phyloP scores from a whole-genome alignment of 805 yeast species.

The Clavispora santaluciae region DNA sequence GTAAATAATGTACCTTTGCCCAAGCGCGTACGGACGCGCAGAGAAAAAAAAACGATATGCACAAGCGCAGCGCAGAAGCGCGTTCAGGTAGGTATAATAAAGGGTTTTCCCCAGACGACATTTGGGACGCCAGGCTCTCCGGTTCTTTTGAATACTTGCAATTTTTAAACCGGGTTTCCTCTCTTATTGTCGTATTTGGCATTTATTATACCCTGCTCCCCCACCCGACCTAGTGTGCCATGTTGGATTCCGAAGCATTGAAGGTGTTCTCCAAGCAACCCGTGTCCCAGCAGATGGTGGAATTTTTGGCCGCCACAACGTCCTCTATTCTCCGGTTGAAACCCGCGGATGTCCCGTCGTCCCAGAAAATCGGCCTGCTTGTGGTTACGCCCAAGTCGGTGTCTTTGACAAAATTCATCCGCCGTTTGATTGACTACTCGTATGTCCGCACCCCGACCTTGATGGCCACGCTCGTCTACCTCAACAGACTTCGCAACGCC shows the following conservation, averaged over 20 bases:
- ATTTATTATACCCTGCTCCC: background rate
- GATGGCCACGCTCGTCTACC: constrained; percentile 85
- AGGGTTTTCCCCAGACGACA: background rate
- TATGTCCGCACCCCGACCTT: constrained; percentile 93
- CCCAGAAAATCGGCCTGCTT: constrained; percentile 10
- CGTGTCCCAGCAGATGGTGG: constrained; percentile 54
- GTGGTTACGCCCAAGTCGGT: constrained; percentile 24
- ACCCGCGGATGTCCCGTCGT: constrained; percentile 23
- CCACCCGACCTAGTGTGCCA: constrained; percentile 2
- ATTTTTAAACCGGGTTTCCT: background rate
- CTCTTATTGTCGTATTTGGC: background rate
- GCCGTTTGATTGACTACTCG: constrained; percentile 67
- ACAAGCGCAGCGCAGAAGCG: background rate
- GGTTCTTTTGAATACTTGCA: background rate
- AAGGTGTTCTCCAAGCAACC: constrained; percentile 51
- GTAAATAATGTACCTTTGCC: background rate
- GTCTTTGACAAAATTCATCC: constrained; percentile 58
- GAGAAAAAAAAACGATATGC: background rate
- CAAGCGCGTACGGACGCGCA: background rate
- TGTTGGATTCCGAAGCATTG: constrained; percentile 43
- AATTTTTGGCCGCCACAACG: constrained; percentile 54
- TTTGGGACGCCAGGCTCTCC: background rate
- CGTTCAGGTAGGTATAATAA: background rate
- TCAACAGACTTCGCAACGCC: constrained; percentile 68
- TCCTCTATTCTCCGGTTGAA: constrained; percentile 50